Evolutionary conservation across 2,329 filamentous ascomycete genomes (phyloP), one percentile per base, ranked within the genome.

Genomic region (Aspergillus thermomutatus): DNA sequence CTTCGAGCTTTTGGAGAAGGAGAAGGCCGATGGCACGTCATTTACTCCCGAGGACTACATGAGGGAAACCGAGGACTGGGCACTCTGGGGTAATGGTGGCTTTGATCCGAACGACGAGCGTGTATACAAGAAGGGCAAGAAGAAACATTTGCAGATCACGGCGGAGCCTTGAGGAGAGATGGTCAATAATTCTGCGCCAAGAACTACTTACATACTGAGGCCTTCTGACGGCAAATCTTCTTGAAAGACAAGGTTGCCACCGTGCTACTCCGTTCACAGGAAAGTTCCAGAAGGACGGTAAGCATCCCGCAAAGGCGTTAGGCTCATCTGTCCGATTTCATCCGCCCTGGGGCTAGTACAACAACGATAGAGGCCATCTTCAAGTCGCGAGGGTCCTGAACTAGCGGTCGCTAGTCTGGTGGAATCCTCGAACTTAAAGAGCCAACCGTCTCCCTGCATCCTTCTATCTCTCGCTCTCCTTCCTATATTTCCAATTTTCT

Each of bases 11-110:
- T 80, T 95, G 9, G 90, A 96, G 74, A 83, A 86, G 70, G 74
- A 76, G 53, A 72, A 75, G 57, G 62, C 62, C 5, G 68, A 74
- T 17, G 84, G 89, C 34, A 84, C 83, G 19, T 83, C 90, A 11
- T 97, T 95, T 80, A 81, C 79, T 8, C 92, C 93, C 0, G 91
- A 96, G 76, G 92, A 97, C 70, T 97, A 97, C 75, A 90, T 96
- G 80, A 90, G 87, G 3, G 82, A 89, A 64, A 97, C 92, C 40
- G 90, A 92, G 0, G 91, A 96, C 70, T 97, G 93, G 94, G 93
- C 93, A 9, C 85, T 88, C 19, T 97, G 92, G 91, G 94, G 93
- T 0, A 90, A 92, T 63, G 93, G 93, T 1, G 94, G 93, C 0
- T 97, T 97, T 72, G 91, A 97, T 76, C 93, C 93, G 0, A 82